Evolutionary conservation across 2,329 filamentous ascomycete species (phyloP), one percentile per base, ranked within the genome.

Genomic region (Cytospora piceicola): DNA sequence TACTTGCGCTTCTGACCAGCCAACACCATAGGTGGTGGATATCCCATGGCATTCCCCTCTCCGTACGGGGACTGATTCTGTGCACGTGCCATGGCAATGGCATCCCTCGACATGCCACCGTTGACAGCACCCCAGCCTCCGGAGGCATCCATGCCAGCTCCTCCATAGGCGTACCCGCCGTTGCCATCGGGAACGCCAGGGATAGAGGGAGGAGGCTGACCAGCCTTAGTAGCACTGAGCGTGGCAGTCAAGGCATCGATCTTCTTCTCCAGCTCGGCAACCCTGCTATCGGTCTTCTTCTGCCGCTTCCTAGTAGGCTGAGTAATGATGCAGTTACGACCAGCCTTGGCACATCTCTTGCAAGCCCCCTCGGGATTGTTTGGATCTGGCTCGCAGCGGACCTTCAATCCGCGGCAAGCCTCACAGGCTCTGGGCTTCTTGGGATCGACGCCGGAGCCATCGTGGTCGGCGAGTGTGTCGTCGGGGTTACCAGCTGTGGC

Each of bases 201-300:
- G 27, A 63, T 46, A 17, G 63, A 32, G 17, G 58, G 52, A 22
- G 32, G 58, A 29, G 51, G 53, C 54, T 67, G 66, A 15, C 70
- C 71, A 11, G 74, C 73, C 62, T 76, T 72, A 20, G 74, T 77
- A 2, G 90, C 87, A 55, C 92, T 89, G 69, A 97, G 75, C 42
- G 88, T 93, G 8, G 92, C 91, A 9, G 92, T 96, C 74, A 97
- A 76, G 11, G 90, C 91, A 80, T 97, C 93, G 69, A 97, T 94
- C 80, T 96, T 96, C 82, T 90, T 93, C 81, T 97, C 93, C 60
- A 97, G 82, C 80, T 97, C 93, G 11, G 93, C 90, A 15, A 97
- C 93, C 60, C 93, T 85, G 70, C 88, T 94, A 75, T 96, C 94
- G 62, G 92, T 93, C 82, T 96, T 96, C 82, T 94, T 96, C 80